Conservation (phyloP, 2,329 filamentous ascomycete genomes). For the Cordyceps pruinosa region DNA sequence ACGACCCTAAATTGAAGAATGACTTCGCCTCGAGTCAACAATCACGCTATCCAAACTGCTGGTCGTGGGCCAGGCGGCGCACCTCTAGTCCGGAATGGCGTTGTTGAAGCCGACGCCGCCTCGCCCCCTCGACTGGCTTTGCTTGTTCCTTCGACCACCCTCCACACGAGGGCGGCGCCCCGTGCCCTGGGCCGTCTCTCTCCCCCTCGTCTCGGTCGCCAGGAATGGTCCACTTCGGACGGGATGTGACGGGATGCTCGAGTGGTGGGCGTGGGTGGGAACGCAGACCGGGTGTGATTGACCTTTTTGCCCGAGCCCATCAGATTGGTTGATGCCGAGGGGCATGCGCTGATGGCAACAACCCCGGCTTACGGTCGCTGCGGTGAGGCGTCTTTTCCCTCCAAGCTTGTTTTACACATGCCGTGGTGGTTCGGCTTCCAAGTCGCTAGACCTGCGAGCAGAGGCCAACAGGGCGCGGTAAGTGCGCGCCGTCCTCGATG, state of each 20-base stretch:
- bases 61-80: neutral
- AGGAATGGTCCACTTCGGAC: constrained; percentile 6
- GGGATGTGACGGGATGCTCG: constrained; percentile 8
- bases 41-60: neutral
- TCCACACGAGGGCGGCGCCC: neutral
- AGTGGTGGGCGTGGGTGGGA: no score
- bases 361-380: constrained; percentile 1
- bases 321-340: constrained; percentile 5
- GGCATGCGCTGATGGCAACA: neutral
- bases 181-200: neutral
- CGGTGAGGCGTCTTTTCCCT: constrained; percentile 11
- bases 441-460: neutral
- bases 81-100: neutral
- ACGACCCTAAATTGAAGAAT: neutral
- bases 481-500: no score
- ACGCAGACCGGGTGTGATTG: constrained; percentile 4
- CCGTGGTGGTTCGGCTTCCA: neutral
- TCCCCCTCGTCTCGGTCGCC: neutral
- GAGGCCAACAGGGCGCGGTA: neutral
- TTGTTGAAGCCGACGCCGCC: neutral
- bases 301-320: constrained; percentile 2
- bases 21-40: neutral
- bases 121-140: neutral
- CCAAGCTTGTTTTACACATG: constrained; percentile 6
- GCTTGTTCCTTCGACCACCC: neutral